Evolutionary conservation across 441 rosid species (phyloP).

Genomic region (Arabidopsis lyrata): DNA sequence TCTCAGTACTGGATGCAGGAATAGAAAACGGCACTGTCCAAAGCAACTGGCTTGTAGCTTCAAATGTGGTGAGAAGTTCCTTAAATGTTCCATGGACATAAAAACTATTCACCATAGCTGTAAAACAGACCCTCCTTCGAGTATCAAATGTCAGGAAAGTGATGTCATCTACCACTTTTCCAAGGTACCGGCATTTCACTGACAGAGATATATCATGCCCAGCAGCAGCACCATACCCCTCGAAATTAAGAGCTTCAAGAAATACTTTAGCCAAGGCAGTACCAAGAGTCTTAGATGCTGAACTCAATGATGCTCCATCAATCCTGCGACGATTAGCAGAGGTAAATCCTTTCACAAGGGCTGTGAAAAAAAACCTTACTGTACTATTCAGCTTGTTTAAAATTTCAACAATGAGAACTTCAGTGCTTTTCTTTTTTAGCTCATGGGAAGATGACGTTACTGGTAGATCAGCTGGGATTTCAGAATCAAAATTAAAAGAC

Average conservation of each 20-base stretch:
- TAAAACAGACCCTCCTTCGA: slow-evolving; percentile 82
- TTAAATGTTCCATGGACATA: slow-evolving; percentile 92
- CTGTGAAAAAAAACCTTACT: slow-evolving; percentile 77
- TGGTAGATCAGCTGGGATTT: slow-evolving; percentile 59
- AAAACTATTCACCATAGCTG: slow-evolving; percentile 88
- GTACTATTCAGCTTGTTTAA: slow-evolving; percentile 81
- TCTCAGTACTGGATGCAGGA: slow-evolving; percentile 60
- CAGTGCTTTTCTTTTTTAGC: slow-evolving; percentile 82
- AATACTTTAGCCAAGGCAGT: slow-evolving; percentile 84
- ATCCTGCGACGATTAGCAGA: slow-evolving; percentile 94
- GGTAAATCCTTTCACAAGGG: slow-evolving; percentile 93
- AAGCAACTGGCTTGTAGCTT: slow-evolving; percentile 92
- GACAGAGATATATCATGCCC: slow-evolving; percentile 71
- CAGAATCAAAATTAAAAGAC: slow-evolving; percentile 79
- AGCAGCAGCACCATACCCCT: slow-evolving; percentile 67
- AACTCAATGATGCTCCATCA: slow-evolving; percentile 76
- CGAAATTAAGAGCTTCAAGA: slow-evolving; percentile 85
- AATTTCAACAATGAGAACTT: slow-evolving; percentile 72
- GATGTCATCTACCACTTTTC: slow-evolving; percentile 91
- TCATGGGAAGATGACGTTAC: slow-evolving; percentile 70
- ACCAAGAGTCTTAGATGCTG: slow-evolving; percentile 91
- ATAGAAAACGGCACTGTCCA: slow-evolving; percentile 76
- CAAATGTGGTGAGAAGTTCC: slow-evolving; percentile 93
- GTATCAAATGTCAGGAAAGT: slow-evolving; percentile 82
- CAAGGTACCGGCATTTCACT: slow-evolving; percentile 93